Evolutionary conservation across 179 eudicot species (phyloP), one percentile per base, ranked within the genome.

Genomic region (Silene coronaria): DNA sequence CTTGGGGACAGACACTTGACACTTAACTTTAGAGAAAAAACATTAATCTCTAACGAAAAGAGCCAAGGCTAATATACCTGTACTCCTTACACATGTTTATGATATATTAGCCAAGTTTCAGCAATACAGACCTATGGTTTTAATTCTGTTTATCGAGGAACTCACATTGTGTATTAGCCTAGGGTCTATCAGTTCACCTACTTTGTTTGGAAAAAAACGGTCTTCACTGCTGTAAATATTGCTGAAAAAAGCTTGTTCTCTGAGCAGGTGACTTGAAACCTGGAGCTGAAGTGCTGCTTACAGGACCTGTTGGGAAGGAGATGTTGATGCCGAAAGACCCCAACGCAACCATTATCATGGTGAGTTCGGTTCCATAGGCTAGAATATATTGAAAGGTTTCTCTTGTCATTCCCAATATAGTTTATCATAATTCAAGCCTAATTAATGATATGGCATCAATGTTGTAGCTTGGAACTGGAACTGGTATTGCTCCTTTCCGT

Each of bases 241-340:
- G 10, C 46, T 28, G 42, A 65, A 65, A 30, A 65, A 36, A 22
- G 55, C n/a, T 46, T 36, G 53, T 67, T 32, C 74, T 74, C 55
- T 67, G 38, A 63, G 67, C 81, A 96, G 99, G 99, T 86, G 97
- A 96, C 86, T 84, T 96, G 88, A 89, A 88, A 85, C 92, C 97
- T 71, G 99, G 97, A 53, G 60, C 88, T 61, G 92, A 91, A 63
- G 99, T 89, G 75, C 85, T 82, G 84, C 85, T 96, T 28, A 96
- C 97, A 32, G 99, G 99, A 63, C 99, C 97, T 65, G 99, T 96
- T 63, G 99, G 99, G 58, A 96, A 93, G 85, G 99, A 96, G 77
- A 96, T 96, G 99, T 89, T 96, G 77, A 89, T 96, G 99, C 99
- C 99, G 10, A 92, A 86, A 78, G 99, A 96, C 80, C 97, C 97